Evolutionary conservation across 1,139 yeast species (phyloP), one percentile per base, ranked within the genome.

Genomic region (Hansenula sp.): DNA sequence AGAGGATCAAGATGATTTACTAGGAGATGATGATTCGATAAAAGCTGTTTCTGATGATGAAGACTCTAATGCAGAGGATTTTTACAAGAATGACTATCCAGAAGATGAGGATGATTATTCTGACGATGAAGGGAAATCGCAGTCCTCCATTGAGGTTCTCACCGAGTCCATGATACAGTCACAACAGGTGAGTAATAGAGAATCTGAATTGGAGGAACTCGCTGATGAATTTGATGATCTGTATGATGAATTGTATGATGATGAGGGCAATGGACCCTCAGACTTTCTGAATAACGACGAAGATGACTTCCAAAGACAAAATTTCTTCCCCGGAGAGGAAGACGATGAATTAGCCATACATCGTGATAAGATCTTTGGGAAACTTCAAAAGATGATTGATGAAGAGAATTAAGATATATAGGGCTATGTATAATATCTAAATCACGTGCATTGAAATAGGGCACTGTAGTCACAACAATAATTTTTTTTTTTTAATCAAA

Each of bases 1-100:
- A 47, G 82, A 85, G 39, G 89, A 83, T 36, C 80, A 75, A 18
- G 77, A 80, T 27, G 77, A 72, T 37, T 62, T 69, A 21, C 55
- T 77, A 13, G 74, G 74, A 31, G 82, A 75, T 26, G 79, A 73
- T 26, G 76, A 66, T 9, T 55, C 61, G 4, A 71, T 66, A 32
- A 65, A 71, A 0, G 70, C 70, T 21, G 39, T 51, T 2, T 64
- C 76, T 3, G 84, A 75, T 47, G 90, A 84, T 50, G 90, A 83
- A 48, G 94, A 84, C 55, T 82, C 90, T 1, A 84, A 84, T 53
- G 96, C 96, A 13, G 97, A 92, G 62, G 89, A 86, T 46, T 90
- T 81, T 55, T 92, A 92, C 59, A 79, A 81, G 54, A 92, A 92
- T 61, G 97, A 92, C 56, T 92, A 92, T 56, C 98, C 98, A 0